Base-by-base conservation (phyloP, 495 filamentous ascomycete species). In the Glutinoglossum americanum region DNA sequence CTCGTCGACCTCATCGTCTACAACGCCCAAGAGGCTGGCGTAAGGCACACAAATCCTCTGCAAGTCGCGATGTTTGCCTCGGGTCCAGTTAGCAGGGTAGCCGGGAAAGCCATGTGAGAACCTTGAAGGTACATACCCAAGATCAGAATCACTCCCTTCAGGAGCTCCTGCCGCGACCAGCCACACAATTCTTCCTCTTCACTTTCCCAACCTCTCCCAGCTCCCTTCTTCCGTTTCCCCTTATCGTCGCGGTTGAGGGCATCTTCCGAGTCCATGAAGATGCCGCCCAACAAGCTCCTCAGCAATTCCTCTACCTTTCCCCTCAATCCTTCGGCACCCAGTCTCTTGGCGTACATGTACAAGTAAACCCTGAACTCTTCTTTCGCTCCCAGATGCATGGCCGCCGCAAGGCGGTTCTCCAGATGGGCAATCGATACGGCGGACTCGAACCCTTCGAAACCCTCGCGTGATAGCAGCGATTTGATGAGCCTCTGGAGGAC, bases 271-370 rank as follows among this genome's bases (percentile, higher is more conserved):
- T 79, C 74, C 60, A 71, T 68, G 26, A 82, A 73, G 3, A 89
- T 67, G 3, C 83, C 82, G 15, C 92, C 89, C 25, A 90, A 71
- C 51, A 98, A 68, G 35, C 80, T 81, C 59, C 84, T 81, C 33
- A 96, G 69, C 8, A 99, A 68, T 72, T 97, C 93, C 63, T 95
- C 92, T 0, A 96, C 87, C 69, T 97, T 99, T 39, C 74, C 73
- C 63, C 81, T 80, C 61, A 88, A 68, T 0, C 89, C 89, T 65
- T 99, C 93, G 0, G 86, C 86, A 0, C 93, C 92, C 28, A 99
- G 79, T 3, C 93, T 79, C 70, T 94, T 96, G 1, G 86, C 90
- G 62, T 97, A 99, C 87, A 97, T 97, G 61, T 87, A 81, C 6
- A 97, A 69, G 64, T 94, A 94, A 1, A 93, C 71, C 57, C 84